These are phyloP conservation scores for Ceratocystiopsis brevicomis DNA, from an alignment of 2,329 filamentous ascomycete genomes.

Conservation along the genomic window DNA sequence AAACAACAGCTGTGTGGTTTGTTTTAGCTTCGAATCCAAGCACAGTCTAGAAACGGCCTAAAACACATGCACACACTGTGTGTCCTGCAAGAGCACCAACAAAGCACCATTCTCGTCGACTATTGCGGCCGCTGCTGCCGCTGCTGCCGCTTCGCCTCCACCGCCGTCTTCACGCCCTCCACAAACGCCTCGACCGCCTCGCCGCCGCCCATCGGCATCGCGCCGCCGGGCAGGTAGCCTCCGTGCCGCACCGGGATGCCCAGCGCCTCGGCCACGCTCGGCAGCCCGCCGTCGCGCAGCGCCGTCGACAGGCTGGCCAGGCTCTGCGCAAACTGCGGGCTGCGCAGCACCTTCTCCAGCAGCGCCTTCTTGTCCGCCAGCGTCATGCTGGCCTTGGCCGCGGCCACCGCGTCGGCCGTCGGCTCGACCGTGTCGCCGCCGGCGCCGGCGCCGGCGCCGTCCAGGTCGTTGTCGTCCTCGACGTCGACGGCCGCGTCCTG, in stretches of 20 bases:
- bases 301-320: slow-evolving; percentile 71
- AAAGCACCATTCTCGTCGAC: too few species aligned
- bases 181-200: slow-evolving; percentile 85
- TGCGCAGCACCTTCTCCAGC: slow-evolving; percentile 63
- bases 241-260: slow-evolving; percentile 64
- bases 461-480: slow-evolving; percentile 40
- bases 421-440: slow-evolving; percentile 37
- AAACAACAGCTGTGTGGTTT: slow-evolving; percentile 1
- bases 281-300: slow-evolving; percentile 73
- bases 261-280: slow-evolving; percentile 74
- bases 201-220: slow-evolving; percentile 67
- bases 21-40: too few species aligned
- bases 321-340: slow-evolving; percentile 81
- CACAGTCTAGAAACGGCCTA: too few species aligned
- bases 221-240: slow-evolving; percentile 59
- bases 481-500: slow-evolving; percentile 37
- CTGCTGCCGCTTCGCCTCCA: slow-evolving; percentile 33
- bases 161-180: slow-evolving; percentile 65
- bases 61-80: not conserved
- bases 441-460: slow-evolving; percentile 14
- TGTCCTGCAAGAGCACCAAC: too few species aligned
- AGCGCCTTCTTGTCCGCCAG: slow-evolving; percentile 62
- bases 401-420: slow-evolving; percentile 46
- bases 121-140: slow-evolving; percentile 10
- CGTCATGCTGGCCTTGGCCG: slow-evolving; percentile 55